phyloP scores from a whole-genome alignment of 352 stramenopile species.

The Saprolegnia diclina region DNA sequence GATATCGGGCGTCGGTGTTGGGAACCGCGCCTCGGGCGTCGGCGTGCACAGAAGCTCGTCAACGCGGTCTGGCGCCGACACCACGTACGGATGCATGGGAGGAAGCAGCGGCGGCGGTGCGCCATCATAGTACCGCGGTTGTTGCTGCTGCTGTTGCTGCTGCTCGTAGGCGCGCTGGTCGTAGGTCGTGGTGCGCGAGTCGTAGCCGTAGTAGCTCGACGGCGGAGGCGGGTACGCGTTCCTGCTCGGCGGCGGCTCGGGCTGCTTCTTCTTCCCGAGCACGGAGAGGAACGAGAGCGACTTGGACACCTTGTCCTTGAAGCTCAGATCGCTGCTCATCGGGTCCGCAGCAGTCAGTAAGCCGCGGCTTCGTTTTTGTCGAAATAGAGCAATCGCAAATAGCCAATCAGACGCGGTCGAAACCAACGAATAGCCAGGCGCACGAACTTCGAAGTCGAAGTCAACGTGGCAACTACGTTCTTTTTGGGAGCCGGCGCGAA shows the following conservation, averaged over 20 bases:
- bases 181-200: not conserved
- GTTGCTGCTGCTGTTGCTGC: not conserved
- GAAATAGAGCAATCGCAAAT: not conserved
- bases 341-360: constrained; percentile 4
- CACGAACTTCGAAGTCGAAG: not conserved
- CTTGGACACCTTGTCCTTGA: constrained; percentile 28
- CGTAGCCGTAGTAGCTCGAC: not conserved
- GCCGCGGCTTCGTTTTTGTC: not conserved
- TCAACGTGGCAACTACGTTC: not conserved
- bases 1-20: constrained; percentile 68
- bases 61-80: constrained; percentile 3
- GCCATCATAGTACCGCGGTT: not conserved
- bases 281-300: constrained; percentile 26
- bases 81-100: constrained; percentile 27
- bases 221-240: not conserved
- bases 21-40: constrained; percentile 43
- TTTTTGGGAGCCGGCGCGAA: not conserved
- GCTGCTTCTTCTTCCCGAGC: constrained; percentile 25
- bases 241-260: not conserved
- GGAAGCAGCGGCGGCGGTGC: constrained; percentile 9
- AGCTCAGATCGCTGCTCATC: constrained; percentile 26
- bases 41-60: constrained; percentile 36
- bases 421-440: not conserved
- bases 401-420: not conserved
- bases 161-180: not conserved